Evolutionary conservation across 306 rosid species (phyloP), one percentile per base, ranked within the genome.

Genomic region (Lupinus albus): DNA sequence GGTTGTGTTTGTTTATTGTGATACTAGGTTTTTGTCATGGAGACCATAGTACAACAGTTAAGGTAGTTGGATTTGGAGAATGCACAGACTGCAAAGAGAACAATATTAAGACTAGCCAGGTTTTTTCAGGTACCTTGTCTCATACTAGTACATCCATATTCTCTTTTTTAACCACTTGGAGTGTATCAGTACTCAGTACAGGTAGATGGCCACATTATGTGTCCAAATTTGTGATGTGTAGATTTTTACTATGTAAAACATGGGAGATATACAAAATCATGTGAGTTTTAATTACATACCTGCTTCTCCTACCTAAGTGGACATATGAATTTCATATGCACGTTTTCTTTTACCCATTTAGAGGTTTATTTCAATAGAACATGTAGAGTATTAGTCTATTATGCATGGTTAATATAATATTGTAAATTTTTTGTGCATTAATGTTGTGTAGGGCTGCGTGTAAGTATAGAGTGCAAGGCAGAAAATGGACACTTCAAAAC

Each of bases 11-110:
- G 77, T 12, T 78, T 63, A 76, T 82, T 63, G 76, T 80, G 60
- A 77, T 33, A 44, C 61, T 55, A 33, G 79, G 79, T 58, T 74
- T 80, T 46, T 83, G 91, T 73, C 51, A 52, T 70, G 93, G 88
- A 63, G 84, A 77, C 57, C 84, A 78, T 18, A 82, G 72, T 74
- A 80, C 79, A 25, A 25, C 30, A 51, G 84, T 86, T 6, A 83
- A 89, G 78, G 91, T 93, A 41, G 86, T 89, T 60, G 98, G 98
- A 2, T 7, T 72, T 1, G 97, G 94, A 78, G 91, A 89, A 79
- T 93, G 98, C 38, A 75, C 87, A 45, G 97, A 89, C 54, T 89
- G 97, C 74, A 61, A 69, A 16, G 47, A 82, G 78, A 78, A 80
- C 25, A 86, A 77, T 56, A 80, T 93, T 74, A 76, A 89, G 70